Conservation (phyloP, 2,329 filamentous ascomycete species). For the Bimuria novae-zelandiae region DNA sequence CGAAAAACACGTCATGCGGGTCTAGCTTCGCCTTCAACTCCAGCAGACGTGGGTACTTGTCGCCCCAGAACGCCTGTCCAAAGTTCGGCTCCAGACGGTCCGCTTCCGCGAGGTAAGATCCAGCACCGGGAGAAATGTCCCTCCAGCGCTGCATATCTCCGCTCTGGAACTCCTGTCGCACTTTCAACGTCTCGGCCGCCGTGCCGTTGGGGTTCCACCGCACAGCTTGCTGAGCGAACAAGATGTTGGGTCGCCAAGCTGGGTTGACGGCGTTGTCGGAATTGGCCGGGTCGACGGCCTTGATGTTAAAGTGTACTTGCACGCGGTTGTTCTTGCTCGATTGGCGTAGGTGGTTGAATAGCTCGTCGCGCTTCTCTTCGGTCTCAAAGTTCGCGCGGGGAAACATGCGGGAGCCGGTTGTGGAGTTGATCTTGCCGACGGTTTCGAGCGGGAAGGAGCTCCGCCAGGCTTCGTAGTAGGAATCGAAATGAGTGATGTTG, state of each 20-base stretch:
- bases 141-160: conserved; percentile 39
- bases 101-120: conserved; percentile 37
- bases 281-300: conserved; percentile 33
- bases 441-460: conserved; percentile 42
- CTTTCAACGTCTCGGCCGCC: conserved; percentile 29
- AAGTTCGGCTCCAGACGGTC: conserved; percentile 41
- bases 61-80: conserved; percentile 38
- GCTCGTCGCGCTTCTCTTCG: conserved; percentile 35
- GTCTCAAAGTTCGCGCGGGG: conserved; percentile 42
- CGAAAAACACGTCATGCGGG: conserved; percentile 43
- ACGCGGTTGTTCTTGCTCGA: conserved; percentile 42
- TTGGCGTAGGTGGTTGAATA: conserved; percentile 31
- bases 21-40: conserved; percentile 40
- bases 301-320: conserved; percentile 45
- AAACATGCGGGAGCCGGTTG: conserved; percentile 41
- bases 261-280: conserved; percentile 39
- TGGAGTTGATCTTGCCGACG: conserved; percentile 39
- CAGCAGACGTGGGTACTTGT: conserved; percentile 37
- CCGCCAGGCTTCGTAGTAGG: conserved; percentile 40
- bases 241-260: conserved; percentile 32
- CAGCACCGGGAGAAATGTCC: conserved; percentile 38
- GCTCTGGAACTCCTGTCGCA: conserved; percentile 31
- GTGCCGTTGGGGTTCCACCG: conserved; percentile 40
- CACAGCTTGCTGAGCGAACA: conserved; percentile 38
- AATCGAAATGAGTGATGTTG: conserved; percentile 40